Evolutionary conservation across 2,329 filamentous ascomycete genomes (phyloP).

Genomic region (Fusarium sp.): DNA sequence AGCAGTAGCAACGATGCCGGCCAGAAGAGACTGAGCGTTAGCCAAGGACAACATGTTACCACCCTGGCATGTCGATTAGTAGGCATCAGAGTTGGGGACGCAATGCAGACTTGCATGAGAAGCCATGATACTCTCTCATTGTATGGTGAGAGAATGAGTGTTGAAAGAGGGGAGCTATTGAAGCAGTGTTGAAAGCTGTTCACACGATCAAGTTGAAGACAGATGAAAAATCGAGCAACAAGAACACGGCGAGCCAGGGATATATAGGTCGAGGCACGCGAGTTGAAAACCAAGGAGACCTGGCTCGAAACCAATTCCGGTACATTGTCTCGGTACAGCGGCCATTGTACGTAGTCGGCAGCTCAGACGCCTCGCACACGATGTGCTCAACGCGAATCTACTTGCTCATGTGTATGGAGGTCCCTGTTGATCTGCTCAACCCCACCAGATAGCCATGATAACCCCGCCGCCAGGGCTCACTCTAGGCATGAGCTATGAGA

Average conservation of each 20-base stretch:
- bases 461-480: slow-evolving; percentile 36
- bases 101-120: slow-evolving; percentile 59
- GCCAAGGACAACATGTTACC: slow-evolving; percentile 63
- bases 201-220: slow-evolving; percentile 41
- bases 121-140: slow-evolving; percentile 78
- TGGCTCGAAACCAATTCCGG: neutral
- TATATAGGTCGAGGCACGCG: slow-evolving; percentile 32
- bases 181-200: slow-evolving; percentile 47
- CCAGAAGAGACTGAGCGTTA: slow-evolving; percentile 60
- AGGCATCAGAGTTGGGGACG: neutral
- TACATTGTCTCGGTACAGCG: slow-evolving; percentile 11
- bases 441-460: slow-evolving; percentile 35
- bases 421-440: slow-evolving; percentile 34
- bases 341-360: slow-evolving; percentile 12
- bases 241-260: slow-evolving; percentile 30
- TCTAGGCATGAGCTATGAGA: neutral
- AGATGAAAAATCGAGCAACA: slow-evolving; percentile 6
- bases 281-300: neutral
- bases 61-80: slow-evolving; percentile 52
- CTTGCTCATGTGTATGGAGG: slow-evolving; percentile 20
- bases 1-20: slow-evolving; percentile 60
- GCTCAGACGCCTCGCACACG: slow-evolving; percentile 24
- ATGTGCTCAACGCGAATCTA: slow-evolving; percentile 25
- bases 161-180: slow-evolving; percentile 34
- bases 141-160: slow-evolving; percentile 46